phyloP scores from a whole-genome alignment of 164 flowering plant species.

The Kingdonia uniflora region DNA sequence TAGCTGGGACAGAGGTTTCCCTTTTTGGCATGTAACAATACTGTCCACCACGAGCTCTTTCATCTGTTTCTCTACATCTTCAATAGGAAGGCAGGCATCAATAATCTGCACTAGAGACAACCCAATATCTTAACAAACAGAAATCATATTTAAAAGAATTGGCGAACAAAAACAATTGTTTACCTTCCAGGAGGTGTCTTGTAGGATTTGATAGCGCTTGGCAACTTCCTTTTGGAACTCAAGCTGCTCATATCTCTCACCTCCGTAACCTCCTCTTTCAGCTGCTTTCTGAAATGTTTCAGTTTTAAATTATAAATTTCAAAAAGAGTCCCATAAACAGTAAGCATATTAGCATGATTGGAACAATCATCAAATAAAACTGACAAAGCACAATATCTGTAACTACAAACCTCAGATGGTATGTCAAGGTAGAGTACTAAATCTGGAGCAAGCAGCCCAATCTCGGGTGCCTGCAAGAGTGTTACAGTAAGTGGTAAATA shows the following conservation, averaged over 20 bases:
- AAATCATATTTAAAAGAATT: no score
- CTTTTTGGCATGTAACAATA: constrained; percentile 36
- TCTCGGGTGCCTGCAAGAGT: constrained; percentile 51
- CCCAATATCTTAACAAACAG: background rate
- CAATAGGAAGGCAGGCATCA: constrained; percentile 59
- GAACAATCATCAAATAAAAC: no score
- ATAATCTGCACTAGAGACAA: constrained; percentile 36
- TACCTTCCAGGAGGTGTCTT: constrained; percentile 81
- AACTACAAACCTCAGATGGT: constrained; percentile 47
- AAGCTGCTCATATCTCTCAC: constrained; percentile 79
- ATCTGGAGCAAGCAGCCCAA: constrained; percentile 70
- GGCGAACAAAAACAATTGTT: no score
- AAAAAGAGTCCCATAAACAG: no score
- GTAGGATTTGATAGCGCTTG: constrained; percentile 38
- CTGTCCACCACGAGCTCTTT: constrained; percentile 38
- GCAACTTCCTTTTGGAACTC: constrained; percentile 77
- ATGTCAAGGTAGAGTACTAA: constrained; percentile 59
- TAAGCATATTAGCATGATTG: no score
- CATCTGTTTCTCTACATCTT: constrained; percentile 58
- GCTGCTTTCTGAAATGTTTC: constrained; percentile 60
- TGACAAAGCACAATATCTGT: no score
- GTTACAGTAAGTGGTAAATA: no score
- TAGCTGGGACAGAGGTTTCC: constrained; percentile 43
- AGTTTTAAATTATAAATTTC: background rate
- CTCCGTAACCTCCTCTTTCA: constrained; percentile 86